Conservation (phyloP, 2,329 filamentous ascomycete genomes). For the Ophiobolus disseminans region DNA sequence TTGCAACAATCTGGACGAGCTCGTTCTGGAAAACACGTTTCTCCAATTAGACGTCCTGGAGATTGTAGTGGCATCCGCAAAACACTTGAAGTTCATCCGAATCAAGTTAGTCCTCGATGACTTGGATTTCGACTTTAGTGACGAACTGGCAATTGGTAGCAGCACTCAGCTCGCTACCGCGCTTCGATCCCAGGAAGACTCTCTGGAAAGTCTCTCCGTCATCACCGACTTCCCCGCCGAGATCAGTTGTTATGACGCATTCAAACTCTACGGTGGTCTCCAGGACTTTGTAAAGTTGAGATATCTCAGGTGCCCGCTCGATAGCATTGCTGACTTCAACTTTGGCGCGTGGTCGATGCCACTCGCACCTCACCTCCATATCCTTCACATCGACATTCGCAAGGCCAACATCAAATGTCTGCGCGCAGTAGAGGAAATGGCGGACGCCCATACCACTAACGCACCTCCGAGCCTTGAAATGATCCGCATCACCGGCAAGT, state of each 20-base stretch:
- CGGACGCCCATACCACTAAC: background rate
- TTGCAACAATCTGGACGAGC: slow-evolving; percentile 23
- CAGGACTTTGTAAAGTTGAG: slow-evolving; percentile 15
- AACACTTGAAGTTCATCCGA: slow-evolving; percentile 21
- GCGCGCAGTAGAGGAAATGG: slow-evolving; percentile 21
- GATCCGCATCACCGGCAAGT: slow-evolving; percentile 12
- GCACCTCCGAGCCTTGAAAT: slow-evolving; percentile 9
- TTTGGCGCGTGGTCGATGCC: slow-evolving; percentile 8
- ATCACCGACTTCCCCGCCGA: slow-evolving; percentile 9
- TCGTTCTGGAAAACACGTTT: slow-evolving; percentile 21
- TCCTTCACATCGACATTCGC: slow-evolving; percentile 12
- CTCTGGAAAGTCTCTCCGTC: background rate
- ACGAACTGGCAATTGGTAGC: background rate
- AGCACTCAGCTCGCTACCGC: slow-evolving; percentile 4
- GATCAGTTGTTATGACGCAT: slow-evolving; percentile 2
- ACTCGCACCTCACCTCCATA: slow-evolving; percentile 20
- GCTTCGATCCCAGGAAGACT: background rate
- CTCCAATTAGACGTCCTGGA: slow-evolving; percentile 15
- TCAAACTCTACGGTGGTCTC: slow-evolving; percentile 14
- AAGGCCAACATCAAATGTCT: slow-evolving; percentile 10
- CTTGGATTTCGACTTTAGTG: background rate
- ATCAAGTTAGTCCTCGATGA: slow-evolving; percentile 13
- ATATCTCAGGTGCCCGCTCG: slow-evolving; percentile 20
- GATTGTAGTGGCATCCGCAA: slow-evolving; percentile 23
- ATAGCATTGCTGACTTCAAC: slow-evolving; percentile 14